phyloP scores from a whole-genome alignment of 2,329 filamentous ascomycete genomes.

The Remersonia thermophila region DNA sequence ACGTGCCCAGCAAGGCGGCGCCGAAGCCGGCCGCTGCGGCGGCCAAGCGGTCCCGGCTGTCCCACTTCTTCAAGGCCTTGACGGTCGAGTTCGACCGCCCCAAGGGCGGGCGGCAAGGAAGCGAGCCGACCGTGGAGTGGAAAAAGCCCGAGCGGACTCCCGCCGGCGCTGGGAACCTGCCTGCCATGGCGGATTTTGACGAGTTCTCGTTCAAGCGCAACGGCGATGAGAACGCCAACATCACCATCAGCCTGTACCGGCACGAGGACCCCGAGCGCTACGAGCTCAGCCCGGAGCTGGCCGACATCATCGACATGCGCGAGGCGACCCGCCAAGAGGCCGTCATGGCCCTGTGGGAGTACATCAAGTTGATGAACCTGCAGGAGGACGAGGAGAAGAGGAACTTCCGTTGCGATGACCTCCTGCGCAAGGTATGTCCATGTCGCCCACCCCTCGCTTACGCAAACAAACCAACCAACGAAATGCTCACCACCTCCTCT shows the following conservation, averaged over 20 bases:
- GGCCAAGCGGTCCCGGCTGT: slow-evolving; percentile 41
- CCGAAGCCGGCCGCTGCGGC: slow-evolving; percentile 24
- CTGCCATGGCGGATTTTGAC: slow-evolving; percentile 69
- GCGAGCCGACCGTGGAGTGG: slow-evolving; percentile 64
- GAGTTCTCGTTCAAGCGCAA: slow-evolving; percentile 82
- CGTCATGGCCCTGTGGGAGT: slow-evolving; percentile 90
- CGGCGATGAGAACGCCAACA: slow-evolving; percentile 84
- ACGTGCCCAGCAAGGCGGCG: slow-evolving; percentile 28
- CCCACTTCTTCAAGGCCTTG: slow-evolving; percentile 73
- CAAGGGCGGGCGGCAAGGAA: slow-evolving; percentile 37
- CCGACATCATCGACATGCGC: slow-evolving; percentile 72
- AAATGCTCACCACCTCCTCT: slow-evolving; percentile 15
- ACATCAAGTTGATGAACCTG: slow-evolving; percentile 71
- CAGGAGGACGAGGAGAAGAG: slow-evolving; percentile 94
- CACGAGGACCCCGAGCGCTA: slow-evolving; percentile 82
- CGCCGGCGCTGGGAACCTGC: slow-evolving; percentile 37
- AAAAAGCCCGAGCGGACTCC: slow-evolving; percentile 56
- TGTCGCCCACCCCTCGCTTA: slow-evolving; percentile 19
- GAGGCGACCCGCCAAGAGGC: slow-evolving; percentile 82
- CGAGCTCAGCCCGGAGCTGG: slow-evolving; percentile 63
- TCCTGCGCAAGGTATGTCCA: slow-evolving; percentile 62
- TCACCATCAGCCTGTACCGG: slow-evolving; percentile 73
- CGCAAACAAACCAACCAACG: too few species aligned
- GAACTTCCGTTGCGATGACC: slow-evolving; percentile 79
- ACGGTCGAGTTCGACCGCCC: slow-evolving; percentile 60